Evolutionary conservation across 73 alveolate species (phyloP), one percentile per base, ranked within the genome.

Genomic region (Paramecium sexaurelia): DNA sequence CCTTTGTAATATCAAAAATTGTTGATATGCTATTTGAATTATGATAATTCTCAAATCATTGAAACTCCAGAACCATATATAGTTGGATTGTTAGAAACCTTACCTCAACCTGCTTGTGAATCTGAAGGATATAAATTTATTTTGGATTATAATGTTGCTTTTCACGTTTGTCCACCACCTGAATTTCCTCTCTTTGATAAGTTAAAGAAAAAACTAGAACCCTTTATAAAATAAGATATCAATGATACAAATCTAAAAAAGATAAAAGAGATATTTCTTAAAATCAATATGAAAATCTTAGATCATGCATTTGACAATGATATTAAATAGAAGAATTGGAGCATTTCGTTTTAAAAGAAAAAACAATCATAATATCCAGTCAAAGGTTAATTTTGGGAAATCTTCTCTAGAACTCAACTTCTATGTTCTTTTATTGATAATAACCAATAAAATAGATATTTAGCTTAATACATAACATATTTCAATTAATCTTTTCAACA

Each of bases 71-170:
- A 61, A 2, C 47, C 43, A 26, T 61, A 61, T 26, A 61, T 61
- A 13, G 43, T 61, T 26, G 83, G 83, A 2, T 29, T 61, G 11
- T 15, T 13, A 61, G 83, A 61, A 32, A 61, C 39, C 24, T 5
- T 61, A 26, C 47, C 39, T 22, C 26, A 61, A 61, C 83, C 83
- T 22, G 39, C 83, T 61, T 61, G 83, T 61, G 83, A 61, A 61
- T 61, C 39, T 61, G 83, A 61, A 29, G 83, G 83, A 26, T 32
- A 29, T 29, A 61, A 61, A 61, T 61, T 61, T 29, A 61, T 61
- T 61, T 19, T 61, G 11, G 83, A 61, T 13, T 29, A 32, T 15
- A 61, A 61, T 61, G 83, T 61, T 11, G 83, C 83, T 4, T 61
- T 11, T 19, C 22, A 61, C n/a, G 83, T 61, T 3, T 29, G 39